Base-by-base conservation (phyloP, 805 yeast genomes). In the Zygosaccharomyces rouxii region DNA sequence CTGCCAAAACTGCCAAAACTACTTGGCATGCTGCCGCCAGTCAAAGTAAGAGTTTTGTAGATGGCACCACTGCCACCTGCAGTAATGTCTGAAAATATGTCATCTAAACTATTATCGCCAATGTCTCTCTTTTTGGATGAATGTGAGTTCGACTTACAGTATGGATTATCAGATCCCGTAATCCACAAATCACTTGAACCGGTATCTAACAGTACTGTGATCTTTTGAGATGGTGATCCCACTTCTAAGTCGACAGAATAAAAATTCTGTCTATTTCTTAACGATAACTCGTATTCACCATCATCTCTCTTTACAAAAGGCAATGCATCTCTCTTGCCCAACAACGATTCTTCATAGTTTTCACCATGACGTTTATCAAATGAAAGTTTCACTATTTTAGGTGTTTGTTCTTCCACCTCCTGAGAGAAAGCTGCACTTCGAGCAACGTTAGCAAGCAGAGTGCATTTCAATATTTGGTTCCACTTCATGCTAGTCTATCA, bases 111-210 rank as follows among this genome's bases (percentile, higher is more conserved):
- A 22, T 7, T n/a, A 26, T 38, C 41, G 16, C 25, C 29, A 26
- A 9, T 21, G 28, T 38, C 41, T 21, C 28, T 33, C 21, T 33
- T 33, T 6, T 14, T 11, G 13, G 37, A 33, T 11, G 37, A 33
- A 33, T 33, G 37, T 9, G 37, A 33, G 21, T 22, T 25, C 30
- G 30, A 44, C 4, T 33, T 30, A 56, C 81, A 76, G 47, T 70
- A 75, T 2, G 82, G 75, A 56, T 79, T 80, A 33, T 67, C 56
- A 1, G 75, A 59, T 25, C 73, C 69, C 51, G 77, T 71, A 19
- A 83, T 77, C 57, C 59, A 84, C 19, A 86, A 66, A 62, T 85
- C 92, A 0, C 86, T 76, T 0, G 89, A 83, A 2, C 92, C 94
- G 1, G 90, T 85, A 58, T 85, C 94, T n/a, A 85, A 61, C 33